Conservation (phyloP, 2,329 filamentous ascomycete species). For the Fusarium aywerte region DNA sequence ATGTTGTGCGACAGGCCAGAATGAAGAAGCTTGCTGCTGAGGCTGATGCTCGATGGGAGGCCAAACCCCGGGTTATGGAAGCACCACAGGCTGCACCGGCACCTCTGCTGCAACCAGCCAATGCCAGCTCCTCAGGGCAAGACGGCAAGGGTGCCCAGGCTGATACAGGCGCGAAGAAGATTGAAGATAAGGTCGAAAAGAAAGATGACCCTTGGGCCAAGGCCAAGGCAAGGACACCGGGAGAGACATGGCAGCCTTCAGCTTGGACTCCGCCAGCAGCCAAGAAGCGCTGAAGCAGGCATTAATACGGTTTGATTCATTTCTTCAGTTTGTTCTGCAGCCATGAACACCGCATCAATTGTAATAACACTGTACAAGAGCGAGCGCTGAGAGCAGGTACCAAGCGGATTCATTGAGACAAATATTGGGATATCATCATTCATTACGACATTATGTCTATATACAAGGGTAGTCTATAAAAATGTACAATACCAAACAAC, state of each 20-base stretch:
- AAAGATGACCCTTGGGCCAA: conserved; percentile 68
- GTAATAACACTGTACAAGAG: conserved; percentile 34
- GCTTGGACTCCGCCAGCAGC: conserved; percentile 66
- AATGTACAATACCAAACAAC: conserved; percentile 33
- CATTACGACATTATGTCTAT: conserved; percentile 42
- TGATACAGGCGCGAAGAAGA: conserved; percentile 6
- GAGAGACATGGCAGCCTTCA: conserved; percentile 75
- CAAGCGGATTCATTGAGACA: neutral
- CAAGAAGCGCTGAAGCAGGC: conserved; percentile 46
- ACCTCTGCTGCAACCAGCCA: conserved; percentile 27
- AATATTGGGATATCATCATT: conserved; percentile 35
- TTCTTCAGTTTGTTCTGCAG: neutral
- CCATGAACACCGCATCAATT: neutral
- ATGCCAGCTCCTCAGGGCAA: conserved; percentile 7
- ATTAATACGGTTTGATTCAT: neutral
- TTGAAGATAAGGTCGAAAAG: conserved; percentile 23
- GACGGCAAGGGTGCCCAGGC: conserved; percentile 12
- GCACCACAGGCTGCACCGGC: conserved; percentile 42
- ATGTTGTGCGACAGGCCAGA: conserved; percentile 63
- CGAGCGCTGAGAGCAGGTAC: neutral
- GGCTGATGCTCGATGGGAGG: conserved; percentile 72
- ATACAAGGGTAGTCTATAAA: conserved; percentile 36
- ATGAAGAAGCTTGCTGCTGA: conserved; percentile 67
- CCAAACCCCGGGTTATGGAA: conserved; percentile 64
- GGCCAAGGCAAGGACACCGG: conserved; percentile 58